Conservation (phyloP, 805 yeast genomes). For the Candida nanaspora region DNA sequence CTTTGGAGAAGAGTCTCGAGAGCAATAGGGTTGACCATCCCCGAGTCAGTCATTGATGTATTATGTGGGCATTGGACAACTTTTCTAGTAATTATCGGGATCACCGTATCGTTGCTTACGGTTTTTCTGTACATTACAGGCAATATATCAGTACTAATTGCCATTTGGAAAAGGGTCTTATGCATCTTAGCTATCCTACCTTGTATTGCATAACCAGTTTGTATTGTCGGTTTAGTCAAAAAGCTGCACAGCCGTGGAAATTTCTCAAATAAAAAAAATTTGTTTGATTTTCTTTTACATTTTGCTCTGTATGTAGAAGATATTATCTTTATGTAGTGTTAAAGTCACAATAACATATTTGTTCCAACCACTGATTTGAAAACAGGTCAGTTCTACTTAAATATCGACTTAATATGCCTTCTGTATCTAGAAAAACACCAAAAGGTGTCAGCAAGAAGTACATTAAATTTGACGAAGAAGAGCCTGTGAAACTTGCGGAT, state of each 20-base stretch:
- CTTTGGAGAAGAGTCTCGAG: not conserved
- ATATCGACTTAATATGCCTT: too few relatives aligned
- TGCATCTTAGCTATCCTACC: not conserved
- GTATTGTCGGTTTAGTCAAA: too few relatives aligned
- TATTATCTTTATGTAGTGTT: not conserved
- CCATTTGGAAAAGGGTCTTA: not conserved
- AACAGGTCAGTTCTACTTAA: too few relatives aligned
- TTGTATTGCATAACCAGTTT: not conserved
- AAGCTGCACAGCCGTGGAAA: not conserved
- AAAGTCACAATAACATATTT: too few relatives aligned
- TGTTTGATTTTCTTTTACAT: not conserved
- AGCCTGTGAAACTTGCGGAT: constrained; percentile 5
- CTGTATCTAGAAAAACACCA: not conserved
- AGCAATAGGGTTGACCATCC: not conserved
- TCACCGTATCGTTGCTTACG: not conserved
- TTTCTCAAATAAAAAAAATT: not conserved
- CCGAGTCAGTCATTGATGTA: not conserved
- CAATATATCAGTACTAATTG: not conserved
- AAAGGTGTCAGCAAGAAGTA: constrained; percentile 1
- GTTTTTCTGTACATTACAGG: not conserved
- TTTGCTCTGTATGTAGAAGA: not conserved
- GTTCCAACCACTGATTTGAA: too few relatives aligned
- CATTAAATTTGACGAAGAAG: constrained; percentile 11
- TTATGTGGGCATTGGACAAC: not conserved
- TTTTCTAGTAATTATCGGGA: not conserved